These are phyloP conservation scores for Phialophora verrucosa DNA, from an alignment of 2,329 filamentous ascomycete species.

Conservation along the genomic window DNA sequence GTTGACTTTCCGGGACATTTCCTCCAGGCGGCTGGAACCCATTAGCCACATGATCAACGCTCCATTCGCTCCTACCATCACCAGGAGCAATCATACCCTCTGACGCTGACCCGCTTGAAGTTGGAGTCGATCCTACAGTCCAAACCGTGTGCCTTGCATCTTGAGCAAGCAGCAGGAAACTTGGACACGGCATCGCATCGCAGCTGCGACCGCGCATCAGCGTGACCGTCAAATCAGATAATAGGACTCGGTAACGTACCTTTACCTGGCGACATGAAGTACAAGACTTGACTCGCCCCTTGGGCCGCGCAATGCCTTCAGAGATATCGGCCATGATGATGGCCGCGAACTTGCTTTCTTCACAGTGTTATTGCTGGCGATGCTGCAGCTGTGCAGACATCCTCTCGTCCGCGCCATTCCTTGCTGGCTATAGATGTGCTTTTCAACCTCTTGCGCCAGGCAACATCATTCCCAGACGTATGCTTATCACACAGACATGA, in stretches of 20 bases:
- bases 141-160: slow-evolving; percentile 16
- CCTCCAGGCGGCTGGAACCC: slow-evolving; percentile 4
- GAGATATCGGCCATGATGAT: slow-evolving; percentile 4
- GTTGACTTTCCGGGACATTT: slow-evolving; percentile 18
- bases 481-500: not conserved
- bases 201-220: slow-evolving; percentile 10
- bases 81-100: slow-evolving; percentile 8
- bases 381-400: slow-evolving; percentile 1
- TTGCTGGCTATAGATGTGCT: not conserved
- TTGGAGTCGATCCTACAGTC: slow-evolving; percentile 24
- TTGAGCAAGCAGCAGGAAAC: slow-evolving; percentile 23
- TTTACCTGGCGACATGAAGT: slow-evolving; percentile 23
- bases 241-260: not conserved
- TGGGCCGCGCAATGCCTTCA: slow-evolving; percentile 2
- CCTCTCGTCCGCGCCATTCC: slow-evolving; percentile 2
- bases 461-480: not conserved
- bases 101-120: slow-evolving; percentile 24
- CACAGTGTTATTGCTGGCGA: not conserved
- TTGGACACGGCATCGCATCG: slow-evolving; percentile 22
- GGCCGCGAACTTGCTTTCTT: not conserved
- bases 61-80: not conserved
- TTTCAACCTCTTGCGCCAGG: slow-evolving; percentile 4
- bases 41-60: not conserved
- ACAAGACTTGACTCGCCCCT: slow-evolving; percentile 22
- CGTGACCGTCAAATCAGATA: not conserved